Percentiles rank a stretch among this genome's conserved stretches.
Conservation (phyloP, 768 basidiomycete genomes). For the Megacollybia marginata region DNA sequence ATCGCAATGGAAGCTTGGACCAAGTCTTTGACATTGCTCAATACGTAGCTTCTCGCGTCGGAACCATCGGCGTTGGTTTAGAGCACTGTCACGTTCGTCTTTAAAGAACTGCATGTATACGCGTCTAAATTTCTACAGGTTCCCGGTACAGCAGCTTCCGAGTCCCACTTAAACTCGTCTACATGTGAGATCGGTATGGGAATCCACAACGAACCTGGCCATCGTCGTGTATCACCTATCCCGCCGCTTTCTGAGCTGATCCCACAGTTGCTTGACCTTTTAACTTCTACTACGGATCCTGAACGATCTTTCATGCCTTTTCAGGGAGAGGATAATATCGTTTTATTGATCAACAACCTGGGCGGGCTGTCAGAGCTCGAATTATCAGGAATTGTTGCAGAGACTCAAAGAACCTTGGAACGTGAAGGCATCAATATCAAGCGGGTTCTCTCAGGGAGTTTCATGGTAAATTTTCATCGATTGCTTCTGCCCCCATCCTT, state of each 20-base stretch:
- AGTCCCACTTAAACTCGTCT: conserved; percentile 45
- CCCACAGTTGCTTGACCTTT: conserved; percentile 57
- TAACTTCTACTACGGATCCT: conserved; percentile 64
- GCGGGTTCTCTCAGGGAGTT: conserved; percentile 70
- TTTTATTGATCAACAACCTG: conserved; percentile 82
- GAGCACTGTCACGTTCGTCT: conserved; percentile 78
- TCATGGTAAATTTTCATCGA: conserved; percentile 54
- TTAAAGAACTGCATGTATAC: background rate
- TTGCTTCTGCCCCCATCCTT: background rate
- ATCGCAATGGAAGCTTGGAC: conserved; percentile 57
- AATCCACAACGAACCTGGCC: conserved; percentile 86
- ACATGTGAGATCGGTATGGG: conserved; percentile 90
- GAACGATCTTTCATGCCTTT: conserved; percentile 78
- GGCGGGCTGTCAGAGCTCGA: conserved; percentile 84
- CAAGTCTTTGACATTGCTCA: conserved; percentile 62
- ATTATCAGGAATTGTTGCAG: conserved; percentile 58
- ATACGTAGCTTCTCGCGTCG: conserved; percentile 59
- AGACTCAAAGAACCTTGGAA: conserved; percentile 49
- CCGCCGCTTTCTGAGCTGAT: conserved; percentile 68
- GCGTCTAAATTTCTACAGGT: conserved; percentile 36
- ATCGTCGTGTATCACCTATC: conserved; percentile 57
- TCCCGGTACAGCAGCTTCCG: conserved; percentile 61
- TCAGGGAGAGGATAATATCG: conserved; percentile 60
- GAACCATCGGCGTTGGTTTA: conserved; percentile 79
- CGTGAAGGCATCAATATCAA: conserved; percentile 47